Conservation (phyloP, 495 filamentous ascomycete species). For the Aspergillus conjunctus region DNA sequence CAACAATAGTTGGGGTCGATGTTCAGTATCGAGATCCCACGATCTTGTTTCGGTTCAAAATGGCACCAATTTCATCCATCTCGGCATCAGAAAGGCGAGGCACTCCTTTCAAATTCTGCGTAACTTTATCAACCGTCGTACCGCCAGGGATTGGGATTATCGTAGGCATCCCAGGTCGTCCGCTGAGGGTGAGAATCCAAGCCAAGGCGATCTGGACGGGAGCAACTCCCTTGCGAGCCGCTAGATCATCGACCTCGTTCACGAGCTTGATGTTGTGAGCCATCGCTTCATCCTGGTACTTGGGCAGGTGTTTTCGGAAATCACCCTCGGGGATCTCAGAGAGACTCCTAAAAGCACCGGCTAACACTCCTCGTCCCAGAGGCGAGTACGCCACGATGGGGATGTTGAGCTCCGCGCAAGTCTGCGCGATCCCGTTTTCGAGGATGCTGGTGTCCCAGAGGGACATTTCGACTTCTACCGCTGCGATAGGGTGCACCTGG, state of each 20-base stretch:
- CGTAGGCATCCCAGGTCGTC: constrained; percentile 61
- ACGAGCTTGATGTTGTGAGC: constrained; percentile 73
- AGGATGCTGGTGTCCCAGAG: constrained; percentile 69
- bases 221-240: constrained; percentile 68
- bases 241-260: constrained; percentile 64
- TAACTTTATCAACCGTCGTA: constrained; percentile 48
- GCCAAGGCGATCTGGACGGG: constrained; percentile 75
- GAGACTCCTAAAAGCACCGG: constrained; percentile 61
- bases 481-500: constrained; percentile 67
- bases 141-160: constrained; percentile 86
- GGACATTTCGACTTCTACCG: constrained; percentile 80
- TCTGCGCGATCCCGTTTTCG: constrained; percentile 69
- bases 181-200: constrained; percentile 64
- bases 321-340: constrained; percentile 66
- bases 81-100: constrained; percentile 42
- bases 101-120: constrained; percentile 47
- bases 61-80: constrained; percentile 48
- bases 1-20: neutral
- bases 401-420: constrained; percentile 70
- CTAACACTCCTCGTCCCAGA: constrained; percentile 54
- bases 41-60: constrained; percentile 42
- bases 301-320: constrained; percentile 53
- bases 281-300: constrained; percentile 72
- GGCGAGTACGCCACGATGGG: constrained; percentile 71
- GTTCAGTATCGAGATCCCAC: constrained; percentile 31